Percentiles rank a stretch among this genome's conserved stretches.
phyloP scores from a whole-genome alignment of 108 stramenopile species.

The Skeletonema grethae region DNA sequence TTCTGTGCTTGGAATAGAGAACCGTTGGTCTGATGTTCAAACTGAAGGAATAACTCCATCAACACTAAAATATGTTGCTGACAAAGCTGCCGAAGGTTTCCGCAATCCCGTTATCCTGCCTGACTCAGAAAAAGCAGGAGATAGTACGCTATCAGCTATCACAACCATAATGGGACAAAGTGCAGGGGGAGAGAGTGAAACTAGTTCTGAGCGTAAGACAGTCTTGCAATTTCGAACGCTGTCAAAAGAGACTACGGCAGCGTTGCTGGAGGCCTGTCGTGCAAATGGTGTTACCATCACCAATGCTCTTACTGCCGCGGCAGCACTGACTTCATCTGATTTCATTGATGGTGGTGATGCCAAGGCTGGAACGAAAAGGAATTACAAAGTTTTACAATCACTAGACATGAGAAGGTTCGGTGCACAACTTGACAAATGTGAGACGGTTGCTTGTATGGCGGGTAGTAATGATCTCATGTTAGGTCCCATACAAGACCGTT shows the following conservation, averaged over 20 bases:
- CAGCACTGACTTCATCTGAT: conserved; percentile 74
- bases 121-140: conserved; percentile 49
- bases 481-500: conserved; percentile 69
- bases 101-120: conserved; percentile 83
- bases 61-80: conserved; percentile 71
- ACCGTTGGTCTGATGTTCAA: conserved; percentile 59
- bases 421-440: conserved; percentile 64
- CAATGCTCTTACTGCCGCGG: conserved; percentile 79
- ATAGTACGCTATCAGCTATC: conserved; percentile 61
- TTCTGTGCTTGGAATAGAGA: conserved; percentile 61
- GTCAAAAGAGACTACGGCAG: conserved; percentile 54
- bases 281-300: conserved; percentile 72
- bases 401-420: conserved; percentile 88
- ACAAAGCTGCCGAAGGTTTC: conserved; percentile 83
- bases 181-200: conserved; percentile 71
- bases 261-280: conserved; percentile 66
- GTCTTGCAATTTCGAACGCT: conserved; percentile 68
- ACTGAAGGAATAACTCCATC: conserved; percentile 40
- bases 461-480: conserved; percentile 87
- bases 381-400: conserved; percentile 88
- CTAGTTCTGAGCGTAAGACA: conserved; percentile 52
- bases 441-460: conserved; percentile 84
- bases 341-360: conserved; percentile 65
- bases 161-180: conserved; percentile 78
- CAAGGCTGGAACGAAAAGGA: conserved; percentile 54